Evolutionary conservation across 1,139 yeast genomes (phyloP), one percentile per base, ranked within the genome.

Genomic region (Pichia cactophila): DNA sequence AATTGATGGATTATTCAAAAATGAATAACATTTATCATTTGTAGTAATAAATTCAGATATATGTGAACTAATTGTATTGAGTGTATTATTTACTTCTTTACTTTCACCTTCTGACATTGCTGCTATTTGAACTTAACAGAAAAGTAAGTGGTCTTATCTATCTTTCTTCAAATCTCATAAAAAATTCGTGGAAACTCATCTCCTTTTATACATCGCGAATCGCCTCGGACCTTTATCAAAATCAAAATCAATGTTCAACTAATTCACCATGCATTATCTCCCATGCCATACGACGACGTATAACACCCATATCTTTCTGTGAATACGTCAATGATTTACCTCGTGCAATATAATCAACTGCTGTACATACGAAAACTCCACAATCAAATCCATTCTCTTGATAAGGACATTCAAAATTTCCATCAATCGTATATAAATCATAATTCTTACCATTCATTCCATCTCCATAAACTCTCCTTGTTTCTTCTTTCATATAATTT

Each of bases 361-460:
- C 84, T 50, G 88, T 78, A 65, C 97, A 86, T 9, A 95, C 79
- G 61, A 90, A 92, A 1, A 92, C 95, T 1, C 99, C 99, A 69
- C 99, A 94, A 64, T 94, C 99, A 57, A 66, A 86, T 0, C 97
- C 97, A 63, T 94, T 94, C 33, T 75, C 71, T 64, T 94, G 99
- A 58, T 83, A 88, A 0, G 98, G 98, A 37, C 90, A 78, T 28
- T 73, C 69, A 37, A 71, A 66, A 48, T 61, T 69, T 2, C 69
- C 70, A 40, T 60, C 56, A 41, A 67, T 63, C 51, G 62, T 60
- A 56, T 75, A 72, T 28, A 63, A 52, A 41, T 62, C 56, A 41
- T 71, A 69, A 37, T 70, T 69, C 11, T 58, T 54, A 1, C 74
- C 72, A 17, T 69, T 61, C 44, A 64, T 61, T 2, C 61, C 56